phyloP scores from a whole-genome alignment of 768 basidiomycete species.

The Exsudoporus frostii region DNA sequence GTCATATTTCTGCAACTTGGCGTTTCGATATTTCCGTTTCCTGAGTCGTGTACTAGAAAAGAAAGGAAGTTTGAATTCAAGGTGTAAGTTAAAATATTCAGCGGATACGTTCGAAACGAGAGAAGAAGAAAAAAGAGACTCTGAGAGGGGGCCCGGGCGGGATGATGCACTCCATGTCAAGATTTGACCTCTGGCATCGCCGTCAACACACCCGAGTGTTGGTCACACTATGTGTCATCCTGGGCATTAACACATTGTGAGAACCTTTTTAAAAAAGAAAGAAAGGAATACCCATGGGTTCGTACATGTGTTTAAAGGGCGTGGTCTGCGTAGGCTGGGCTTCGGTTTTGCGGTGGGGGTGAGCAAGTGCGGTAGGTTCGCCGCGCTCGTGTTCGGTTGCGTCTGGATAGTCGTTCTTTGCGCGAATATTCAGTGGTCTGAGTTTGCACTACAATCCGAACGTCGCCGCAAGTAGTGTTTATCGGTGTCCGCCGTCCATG shows the following conservation, averaged over 20 bases:
- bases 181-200: conserved; percentile 97
- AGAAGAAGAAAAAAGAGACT: too few species aligned
- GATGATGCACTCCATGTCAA: conserved; percentile 93
- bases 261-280: not conserved
- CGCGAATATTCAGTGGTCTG: too few species aligned
- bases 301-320: conserved; percentile 84
- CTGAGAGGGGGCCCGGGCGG: not conserved
- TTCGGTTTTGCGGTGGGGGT: too few species aligned
- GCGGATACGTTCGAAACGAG: not conserved
- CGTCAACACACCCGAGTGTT: conserved; percentile 91
- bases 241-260: not conserved
- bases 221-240: conserved; percentile 97
- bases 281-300: not conserved
- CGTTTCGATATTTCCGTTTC: conserved; percentile 95
- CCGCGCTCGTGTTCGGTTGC: too few species aligned
- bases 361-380: too few species aligned
- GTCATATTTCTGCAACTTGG: conserved; percentile 68
- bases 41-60: conserved; percentile 69
- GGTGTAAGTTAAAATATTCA: too few species aligned
- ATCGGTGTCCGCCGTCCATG: too few species aligned
- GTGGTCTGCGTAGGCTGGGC: too few species aligned
- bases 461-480: too few species aligned
- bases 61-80: too few species aligned
- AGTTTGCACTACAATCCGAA: too few species aligned
- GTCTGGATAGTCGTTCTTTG: too few species aligned